Evolutionary conservation across 2,329 filamentous ascomycete genomes (phyloP), one percentile per base, ranked within the genome.

Genomic region (Alternaria ethzedia): DNA sequence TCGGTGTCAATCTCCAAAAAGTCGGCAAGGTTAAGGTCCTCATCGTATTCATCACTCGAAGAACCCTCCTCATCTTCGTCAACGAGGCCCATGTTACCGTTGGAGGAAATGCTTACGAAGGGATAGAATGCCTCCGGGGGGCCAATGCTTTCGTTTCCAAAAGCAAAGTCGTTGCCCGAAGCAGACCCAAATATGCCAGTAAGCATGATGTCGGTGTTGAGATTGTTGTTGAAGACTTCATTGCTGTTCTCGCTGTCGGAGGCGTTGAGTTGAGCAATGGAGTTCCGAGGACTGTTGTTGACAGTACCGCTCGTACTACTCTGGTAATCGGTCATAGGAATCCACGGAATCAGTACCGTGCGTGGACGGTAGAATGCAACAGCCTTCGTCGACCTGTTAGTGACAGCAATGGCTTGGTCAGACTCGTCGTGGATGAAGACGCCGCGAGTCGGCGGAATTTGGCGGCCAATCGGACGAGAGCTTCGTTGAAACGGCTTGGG

Each of bases 41-140:
- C 89, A 4, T 84, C 85, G 10, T 84, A 86, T 10, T 85, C 87
- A 28, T 87, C 88, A 8, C 56, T 59, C 60, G 88, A 88, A 32
- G 86, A 85, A 21, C 81, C 84, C 68, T 89, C 87, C 66, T 88
- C 83, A 9, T 91, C 90, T 4, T 85, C 82, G 50, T 82, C 82
- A 41, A 82, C 82, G 15, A 83, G 79, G 49, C 87, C 85, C 61
- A 84, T 80, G 50, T 86, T 85, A 57, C 86, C 85, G 65, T 91
- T 89, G 12, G 87, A 78, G 46, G 82, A 81, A 61, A 86, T 81
- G 58, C 81, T 86, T 11, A 85, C 85, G 57, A 90, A 89, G 6
- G 91, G 88, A 72, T 91, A 94, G 78, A 93, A 94, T 8, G 91
- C 90, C 79, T 94, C 91, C 0, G 89, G 86, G 3, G 91, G 90